Conservation (phyloP, 805 yeast species). For the fission yeast (Schizosaccharomyces pombe) region DNA sequence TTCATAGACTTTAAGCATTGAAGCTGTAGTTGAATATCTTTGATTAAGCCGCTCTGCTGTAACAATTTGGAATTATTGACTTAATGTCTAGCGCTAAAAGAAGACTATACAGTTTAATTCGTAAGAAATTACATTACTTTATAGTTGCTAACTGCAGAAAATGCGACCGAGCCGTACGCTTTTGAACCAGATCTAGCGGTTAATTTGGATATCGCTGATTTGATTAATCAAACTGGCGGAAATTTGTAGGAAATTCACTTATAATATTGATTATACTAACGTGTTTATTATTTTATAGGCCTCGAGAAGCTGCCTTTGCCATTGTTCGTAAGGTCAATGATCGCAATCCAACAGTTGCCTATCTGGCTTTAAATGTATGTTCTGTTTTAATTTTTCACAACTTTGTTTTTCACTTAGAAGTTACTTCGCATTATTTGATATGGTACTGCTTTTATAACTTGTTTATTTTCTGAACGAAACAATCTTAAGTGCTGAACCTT, state of each 20-base stretch:
- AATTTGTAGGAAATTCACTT: conserved; percentile 23
- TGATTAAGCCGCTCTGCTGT: no score
- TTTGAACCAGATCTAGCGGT: conserved; percentile 70
- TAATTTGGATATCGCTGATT: conserved; percentile 81
- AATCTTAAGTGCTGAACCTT: no score
- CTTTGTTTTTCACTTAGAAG: no score
- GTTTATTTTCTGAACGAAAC: no score
- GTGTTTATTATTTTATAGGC: conserved; percentile 16
- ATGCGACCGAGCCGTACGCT: neutral
- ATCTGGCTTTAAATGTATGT: conserved; percentile 36
- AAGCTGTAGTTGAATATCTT: no score
- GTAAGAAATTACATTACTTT: neutral
- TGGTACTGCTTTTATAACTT: no score
- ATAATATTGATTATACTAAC: neutral
- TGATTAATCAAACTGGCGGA: conserved; percentile 81
- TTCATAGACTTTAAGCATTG: no score
- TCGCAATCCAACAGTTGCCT: conserved; percentile 60
- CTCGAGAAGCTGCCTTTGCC: conserved; percentile 77
- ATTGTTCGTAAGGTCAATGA: conserved; percentile 64
- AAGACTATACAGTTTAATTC: neutral
- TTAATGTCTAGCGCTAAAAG: neutral
- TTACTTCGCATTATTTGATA: no score
- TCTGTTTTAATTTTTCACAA: no score
- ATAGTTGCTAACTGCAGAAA: neutral
- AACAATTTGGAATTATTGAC: neutral